These are phyloP conservation scores for Volvox africanus DNA, from an alignment of 139 green algal species.

Conservation along the genomic window DNA sequence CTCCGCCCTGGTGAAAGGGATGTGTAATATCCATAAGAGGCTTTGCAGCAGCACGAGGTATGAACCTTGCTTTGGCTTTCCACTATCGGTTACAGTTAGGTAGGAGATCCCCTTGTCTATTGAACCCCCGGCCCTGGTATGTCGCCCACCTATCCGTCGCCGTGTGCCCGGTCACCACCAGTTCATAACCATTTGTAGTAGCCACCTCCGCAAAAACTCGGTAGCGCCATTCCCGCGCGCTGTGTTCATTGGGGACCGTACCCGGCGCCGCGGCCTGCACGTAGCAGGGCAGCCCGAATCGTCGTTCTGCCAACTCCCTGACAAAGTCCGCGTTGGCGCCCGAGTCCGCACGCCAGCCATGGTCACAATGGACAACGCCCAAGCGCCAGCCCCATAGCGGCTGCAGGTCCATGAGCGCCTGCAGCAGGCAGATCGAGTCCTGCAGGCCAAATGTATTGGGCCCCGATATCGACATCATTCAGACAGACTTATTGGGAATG, in stretches of 20 bases:
- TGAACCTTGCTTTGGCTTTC: too few species aligned
- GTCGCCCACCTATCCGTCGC: conserved; percentile 54
- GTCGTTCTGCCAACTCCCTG: background rate
- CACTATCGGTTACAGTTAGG: too few species aligned
- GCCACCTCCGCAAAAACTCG: conserved; percentile 38
- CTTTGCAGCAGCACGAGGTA: too few species aligned
- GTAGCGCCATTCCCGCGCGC: conserved; percentile 59
- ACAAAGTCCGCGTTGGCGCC: conserved; percentile 56
- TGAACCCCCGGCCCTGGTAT: too few species aligned
- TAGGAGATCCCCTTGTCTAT: too few species aligned
- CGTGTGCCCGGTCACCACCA: conserved; percentile 60
- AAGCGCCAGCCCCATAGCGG: conserved; percentile 46
- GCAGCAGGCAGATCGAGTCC: conserved; percentile 62
- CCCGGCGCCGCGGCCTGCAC: background rate
- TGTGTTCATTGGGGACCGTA: background rate
- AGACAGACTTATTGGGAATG: too few species aligned
- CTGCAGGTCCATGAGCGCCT: conserved; percentile 53
- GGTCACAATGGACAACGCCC: conserved; percentile 60
- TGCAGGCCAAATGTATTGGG: background rate
- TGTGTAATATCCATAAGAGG: too few species aligned
- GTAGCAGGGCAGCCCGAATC: conserved; percentile 18
- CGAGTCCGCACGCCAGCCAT: conserved; percentile 57
- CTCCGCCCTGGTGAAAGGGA: conserved; percentile 49
- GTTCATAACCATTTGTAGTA: conserved; percentile 20
- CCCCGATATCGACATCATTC: too few species aligned